These are phyloP conservation scores for Polychaeton citri DNA, from an alignment of 2,329 filamentous ascomycete genomes.

Conservation along the genomic window DNA sequence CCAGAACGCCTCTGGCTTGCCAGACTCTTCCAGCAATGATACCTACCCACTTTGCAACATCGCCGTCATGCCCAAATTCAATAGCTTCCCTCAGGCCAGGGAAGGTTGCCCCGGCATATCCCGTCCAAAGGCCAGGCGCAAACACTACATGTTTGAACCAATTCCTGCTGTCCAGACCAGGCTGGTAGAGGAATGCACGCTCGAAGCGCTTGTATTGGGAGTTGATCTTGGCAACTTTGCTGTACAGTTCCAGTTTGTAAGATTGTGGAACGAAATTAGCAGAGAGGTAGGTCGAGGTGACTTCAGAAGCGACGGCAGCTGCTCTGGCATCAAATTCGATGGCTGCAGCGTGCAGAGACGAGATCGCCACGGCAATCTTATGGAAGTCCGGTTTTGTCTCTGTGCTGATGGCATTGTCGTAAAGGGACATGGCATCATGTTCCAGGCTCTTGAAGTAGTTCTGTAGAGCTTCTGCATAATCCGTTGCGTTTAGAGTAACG, in stretches of 20 bases:
- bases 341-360: conserved; percentile 35
- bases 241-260: conserved; percentile 9
- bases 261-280: background rate
- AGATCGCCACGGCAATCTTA: conserved; percentile 36
- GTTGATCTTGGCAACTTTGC: conserved; percentile 50
- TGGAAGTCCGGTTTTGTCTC: conserved; percentile 27
- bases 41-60: conserved; percentile 28
- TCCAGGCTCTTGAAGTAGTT: conserved; percentile 23
- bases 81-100: conserved; percentile 52
- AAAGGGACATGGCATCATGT: conserved; percentile 3
- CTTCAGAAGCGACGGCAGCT: conserved; percentile 10
- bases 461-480: conserved; percentile 30
- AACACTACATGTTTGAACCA: conserved; percentile 95
- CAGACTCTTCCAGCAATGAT: conserved; percentile 12
- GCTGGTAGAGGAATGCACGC: conserved; percentile 60
- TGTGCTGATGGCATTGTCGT: background rate
- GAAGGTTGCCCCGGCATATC: conserved; percentile 64
- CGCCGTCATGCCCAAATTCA: conserved; percentile 31
- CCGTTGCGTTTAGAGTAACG: conserved; percentile 32
- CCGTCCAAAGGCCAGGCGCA: conserved; percentile 82
- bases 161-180: conserved; percentile 61
- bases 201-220: conserved; percentile 74
- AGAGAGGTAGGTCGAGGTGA: background rate
- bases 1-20: background rate
- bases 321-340: conserved; percentile 39